Evolutionary conservation across 2,329 filamentous ascomycete genomes (phyloP).

Genomic region (Microdochium bolleyi): DNA sequence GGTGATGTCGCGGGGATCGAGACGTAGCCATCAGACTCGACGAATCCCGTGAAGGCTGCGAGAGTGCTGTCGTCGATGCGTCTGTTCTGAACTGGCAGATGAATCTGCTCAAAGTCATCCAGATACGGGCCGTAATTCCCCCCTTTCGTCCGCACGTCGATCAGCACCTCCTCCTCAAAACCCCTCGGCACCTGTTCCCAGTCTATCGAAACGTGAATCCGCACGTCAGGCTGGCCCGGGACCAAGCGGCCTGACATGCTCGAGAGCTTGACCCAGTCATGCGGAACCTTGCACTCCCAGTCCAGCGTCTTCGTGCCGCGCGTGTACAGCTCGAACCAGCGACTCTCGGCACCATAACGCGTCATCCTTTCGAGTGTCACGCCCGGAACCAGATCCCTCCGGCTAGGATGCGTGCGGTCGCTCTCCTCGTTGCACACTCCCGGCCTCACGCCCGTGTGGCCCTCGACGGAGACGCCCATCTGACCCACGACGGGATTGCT

Average conservation of each 20-base stretch:
- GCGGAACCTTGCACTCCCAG: conserved; percentile 37
- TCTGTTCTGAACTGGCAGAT: conserved; percentile 13
- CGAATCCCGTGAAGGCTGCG: conserved; percentile 16
- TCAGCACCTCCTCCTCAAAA: conserved; percentile 14
- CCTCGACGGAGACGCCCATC: conserved; percentile 46
- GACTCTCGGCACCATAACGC: conserved; percentile 8
- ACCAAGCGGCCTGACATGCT: conserved; percentile 27
- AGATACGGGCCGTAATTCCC: conserved; percentile 19
- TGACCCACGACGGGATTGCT: conserved; percentile 42
- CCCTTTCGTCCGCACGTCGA: conserved; percentile 25
- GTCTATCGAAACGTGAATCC: conserved; percentile 36
- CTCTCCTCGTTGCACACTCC: conserved; percentile 43
- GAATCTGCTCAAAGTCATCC: conserved; percentile 26
- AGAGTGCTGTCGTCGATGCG: neutral
- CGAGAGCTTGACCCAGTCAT: conserved; percentile 29
- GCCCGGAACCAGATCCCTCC: conserved; percentile 18
- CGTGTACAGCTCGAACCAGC: conserved; percentile 37
- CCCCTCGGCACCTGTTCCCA: conserved; percentile 30
- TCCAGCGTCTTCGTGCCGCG: conserved; percentile 21
- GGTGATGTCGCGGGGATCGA: conserved; percentile 19
- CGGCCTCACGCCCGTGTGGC: conserved; percentile 20
- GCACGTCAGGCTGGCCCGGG: conserved; percentile 29
- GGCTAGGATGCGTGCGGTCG: conserved; percentile 36
- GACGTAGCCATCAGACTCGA: conserved; percentile 23
- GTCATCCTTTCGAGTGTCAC: conserved; percentile 11